A percentile compares a stretch with the other conserved stretches of the same genome.
Conservation (phyloP, 805 yeast genomes). For the Sugiyamaella mastotermitis region DNA sequence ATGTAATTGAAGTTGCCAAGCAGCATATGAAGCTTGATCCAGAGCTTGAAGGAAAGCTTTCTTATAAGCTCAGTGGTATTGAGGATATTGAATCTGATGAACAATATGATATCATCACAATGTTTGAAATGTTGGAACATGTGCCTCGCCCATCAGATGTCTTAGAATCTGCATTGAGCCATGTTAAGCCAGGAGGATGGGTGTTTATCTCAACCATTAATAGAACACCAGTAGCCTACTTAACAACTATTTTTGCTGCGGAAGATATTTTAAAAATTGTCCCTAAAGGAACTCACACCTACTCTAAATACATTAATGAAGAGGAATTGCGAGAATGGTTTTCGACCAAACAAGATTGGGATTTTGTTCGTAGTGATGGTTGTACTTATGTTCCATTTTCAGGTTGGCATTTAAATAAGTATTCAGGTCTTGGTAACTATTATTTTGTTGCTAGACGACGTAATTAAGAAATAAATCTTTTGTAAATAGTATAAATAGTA, state of each 20-base stretch:
- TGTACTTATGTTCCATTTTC: constrained; percentile 73
- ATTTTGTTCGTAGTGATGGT: constrained; percentile 66
- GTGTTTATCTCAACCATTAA: constrained; percentile 87
- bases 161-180: constrained; percentile 57
- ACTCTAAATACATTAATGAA: constrained; percentile 77
- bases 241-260: constrained; percentile 88
- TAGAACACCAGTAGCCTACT: constrained; percentile 79
- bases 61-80: constrained; percentile 55
- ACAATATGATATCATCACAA: constrained; percentile 69
- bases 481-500: no score
- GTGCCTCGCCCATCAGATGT: constrained; percentile 79
- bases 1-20: constrained; percentile 75
- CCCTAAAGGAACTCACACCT: constrained; percentile 89
- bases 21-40: constrained; percentile 68
- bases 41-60: constrained; percentile 44
- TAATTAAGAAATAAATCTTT: neutral
- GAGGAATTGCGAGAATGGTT: constrained; percentile 67
- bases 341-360: constrained; percentile 40
- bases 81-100: constrained; percentile 43
- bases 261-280: constrained; percentile 76
- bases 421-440: constrained; percentile 68
- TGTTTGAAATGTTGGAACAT: constrained; percentile 94
- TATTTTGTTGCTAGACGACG: constrained; percentile 62
- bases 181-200: constrained; percentile 76
- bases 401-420: constrained; percentile 69